These are phyloP conservation scores for Gentiana dahurica DNA, from an alignment of 257 asterid genomes.

Conservation along the genomic window DNA sequence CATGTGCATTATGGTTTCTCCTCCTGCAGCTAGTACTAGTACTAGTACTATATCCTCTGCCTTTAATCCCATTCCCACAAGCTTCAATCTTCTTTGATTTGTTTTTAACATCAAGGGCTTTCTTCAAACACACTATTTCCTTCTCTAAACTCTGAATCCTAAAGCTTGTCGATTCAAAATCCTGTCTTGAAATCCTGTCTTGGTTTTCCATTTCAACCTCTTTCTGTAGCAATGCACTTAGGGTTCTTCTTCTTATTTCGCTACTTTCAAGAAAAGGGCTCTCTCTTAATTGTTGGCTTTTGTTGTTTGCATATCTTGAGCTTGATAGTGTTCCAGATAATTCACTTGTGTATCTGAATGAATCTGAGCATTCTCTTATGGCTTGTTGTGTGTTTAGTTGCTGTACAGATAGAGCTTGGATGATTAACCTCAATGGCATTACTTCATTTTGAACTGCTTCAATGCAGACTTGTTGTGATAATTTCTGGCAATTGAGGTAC, in stretches of 20 bases:
- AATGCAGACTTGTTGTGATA: constrained; percentile 49
- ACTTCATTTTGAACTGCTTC: constrained; percentile 62
- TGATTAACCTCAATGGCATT: constrained; percentile 64
- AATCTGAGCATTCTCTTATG: constrained; percentile 50
- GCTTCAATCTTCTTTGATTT: constrained; percentile 24
- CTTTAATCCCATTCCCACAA: neutral
- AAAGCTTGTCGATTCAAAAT: constrained; percentile 59
- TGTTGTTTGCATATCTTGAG: constrained; percentile 40
- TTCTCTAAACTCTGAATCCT: constrained; percentile 61
- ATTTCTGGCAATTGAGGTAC: constrained; percentile 59
- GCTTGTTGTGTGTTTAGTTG: constrained; percentile 65
- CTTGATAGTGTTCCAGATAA: constrained; percentile 37
- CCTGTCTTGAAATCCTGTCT: constrained; percentile 32
- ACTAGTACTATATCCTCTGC: constrained; percentile 19
- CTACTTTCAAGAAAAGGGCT: constrained; percentile 33
- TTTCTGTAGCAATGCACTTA: constrained; percentile 31
- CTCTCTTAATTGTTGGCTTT: constrained; percentile 29
- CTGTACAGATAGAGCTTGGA: constrained; percentile 73
- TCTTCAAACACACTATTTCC: constrained; percentile 47
- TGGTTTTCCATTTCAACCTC: constrained; percentile 18
- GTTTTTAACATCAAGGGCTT: constrained; percentile 28
- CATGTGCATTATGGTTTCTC: constrained; percentile 30
- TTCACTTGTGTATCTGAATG: constrained; percentile 42
- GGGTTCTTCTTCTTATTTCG: constrained; percentile 25
- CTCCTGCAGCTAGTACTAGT: constrained; percentile 25